These are phyloP conservation scores for Fraxinus pennsylvanica DNA, from an alignment of 257 asterid genomes.

Conservation along the genomic window DNA sequence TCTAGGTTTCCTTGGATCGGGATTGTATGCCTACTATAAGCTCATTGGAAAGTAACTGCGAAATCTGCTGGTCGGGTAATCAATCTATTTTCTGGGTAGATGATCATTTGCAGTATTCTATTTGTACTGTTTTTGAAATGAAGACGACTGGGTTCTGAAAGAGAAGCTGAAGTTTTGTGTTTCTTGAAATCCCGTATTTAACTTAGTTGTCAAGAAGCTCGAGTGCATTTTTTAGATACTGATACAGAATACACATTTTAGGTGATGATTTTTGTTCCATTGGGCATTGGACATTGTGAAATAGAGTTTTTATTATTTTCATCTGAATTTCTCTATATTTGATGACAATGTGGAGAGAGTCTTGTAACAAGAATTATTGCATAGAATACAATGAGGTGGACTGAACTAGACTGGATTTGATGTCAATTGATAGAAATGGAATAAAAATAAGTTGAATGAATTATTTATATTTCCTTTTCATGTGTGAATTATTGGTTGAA, in stretches of 20 bases:
- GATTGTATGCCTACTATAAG: slow-evolving; percentile 70
- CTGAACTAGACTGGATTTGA: too few relatives aligned
- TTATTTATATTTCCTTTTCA: background rate
- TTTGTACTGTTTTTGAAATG: slow-evolving; percentile 12
- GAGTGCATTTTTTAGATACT: background rate
- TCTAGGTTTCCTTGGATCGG: slow-evolving; percentile 78
- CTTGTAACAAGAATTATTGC: background rate
- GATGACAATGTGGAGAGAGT: background rate
- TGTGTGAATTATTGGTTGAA: background rate
- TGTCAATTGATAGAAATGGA: too few relatives aligned
- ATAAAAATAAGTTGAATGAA: too few relatives aligned
- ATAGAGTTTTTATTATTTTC: background rate
- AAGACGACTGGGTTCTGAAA: background rate
- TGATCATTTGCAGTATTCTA: slow-evolving; percentile 9
- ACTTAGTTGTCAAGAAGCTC: background rate
- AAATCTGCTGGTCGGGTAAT: slow-evolving; percentile 1
- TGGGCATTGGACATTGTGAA: background rate
- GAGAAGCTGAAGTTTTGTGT: background rate
- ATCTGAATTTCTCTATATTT: background rate
- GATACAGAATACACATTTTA: background rate
- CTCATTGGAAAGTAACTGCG: slow-evolving; percentile 61
- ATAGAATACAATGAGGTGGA: too few relatives aligned
- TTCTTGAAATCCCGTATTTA: background rate
- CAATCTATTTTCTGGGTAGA: background rate
- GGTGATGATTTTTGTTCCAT: background rate